Conservation (phyloP, 352 stramenopile species). For the Hyaloperonospora brassicae region DNA sequence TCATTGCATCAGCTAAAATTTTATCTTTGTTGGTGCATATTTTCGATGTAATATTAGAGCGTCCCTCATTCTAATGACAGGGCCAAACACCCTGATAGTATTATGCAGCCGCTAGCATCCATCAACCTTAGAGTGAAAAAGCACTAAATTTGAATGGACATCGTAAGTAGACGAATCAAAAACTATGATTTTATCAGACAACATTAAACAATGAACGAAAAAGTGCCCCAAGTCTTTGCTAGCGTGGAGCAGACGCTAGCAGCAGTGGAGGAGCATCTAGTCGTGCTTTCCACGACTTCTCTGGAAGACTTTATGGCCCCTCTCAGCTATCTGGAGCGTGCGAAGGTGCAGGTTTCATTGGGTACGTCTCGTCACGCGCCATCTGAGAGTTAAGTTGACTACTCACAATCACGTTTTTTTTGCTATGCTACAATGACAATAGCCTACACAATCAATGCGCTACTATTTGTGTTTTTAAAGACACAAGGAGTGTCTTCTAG, state of each 20-base stretch:
- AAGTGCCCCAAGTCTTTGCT: slow-evolving; percentile 51
- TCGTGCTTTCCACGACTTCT: slow-evolving; percentile 43
- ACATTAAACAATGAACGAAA: slow-evolving; percentile 36
- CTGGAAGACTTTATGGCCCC: slow-evolving; percentile 53
- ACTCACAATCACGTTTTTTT: not conserved
- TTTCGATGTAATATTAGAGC: too few species aligned
- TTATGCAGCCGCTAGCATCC: too few species aligned
- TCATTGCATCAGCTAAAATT: too few species aligned
- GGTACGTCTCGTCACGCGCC: slow-evolving; percentile 29
- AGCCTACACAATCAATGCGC: slow-evolving; percentile 83
- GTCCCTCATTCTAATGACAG: too few species aligned
- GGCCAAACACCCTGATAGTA: too few species aligned
- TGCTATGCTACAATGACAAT: not conserved
- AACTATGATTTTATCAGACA: too few species aligned
- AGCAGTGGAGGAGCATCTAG: slow-evolving; percentile 64
- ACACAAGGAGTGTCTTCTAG: slow-evolving; percentile 81
- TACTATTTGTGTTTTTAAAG: slow-evolving; percentile 85
- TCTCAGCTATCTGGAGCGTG: slow-evolving; percentile 61
- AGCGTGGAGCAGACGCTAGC: slow-evolving; percentile 75
- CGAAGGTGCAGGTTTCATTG: slow-evolving; percentile 78
- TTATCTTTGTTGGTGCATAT: too few species aligned
- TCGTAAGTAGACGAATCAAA: too few species aligned
- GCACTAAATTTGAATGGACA: too few species aligned
- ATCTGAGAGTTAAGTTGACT: slow-evolving; percentile 4
- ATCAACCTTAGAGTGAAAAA: too few species aligned